phyloP scores from a whole-genome alignment of 306 rosid genomes.

The Vigna angularis region DNA sequence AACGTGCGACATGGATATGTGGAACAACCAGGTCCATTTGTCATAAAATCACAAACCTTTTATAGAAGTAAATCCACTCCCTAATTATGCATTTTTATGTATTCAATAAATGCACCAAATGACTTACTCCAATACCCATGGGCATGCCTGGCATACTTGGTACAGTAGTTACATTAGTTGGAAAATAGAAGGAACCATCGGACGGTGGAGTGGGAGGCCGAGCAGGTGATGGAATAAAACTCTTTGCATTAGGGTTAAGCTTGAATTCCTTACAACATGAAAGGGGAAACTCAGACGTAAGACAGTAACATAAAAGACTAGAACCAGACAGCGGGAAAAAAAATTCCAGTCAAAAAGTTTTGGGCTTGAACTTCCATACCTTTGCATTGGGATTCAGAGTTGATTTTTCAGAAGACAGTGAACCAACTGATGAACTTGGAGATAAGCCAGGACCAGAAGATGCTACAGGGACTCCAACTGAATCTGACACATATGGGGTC shows the following conservation, averaged over 20 bases:
- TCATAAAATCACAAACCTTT: conserved; percentile 5
- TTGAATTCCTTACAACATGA: conserved; percentile 78
- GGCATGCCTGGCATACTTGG: conserved; percentile 84
- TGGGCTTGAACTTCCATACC: conserved; percentile 55
- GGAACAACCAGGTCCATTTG: conserved; percentile 11
- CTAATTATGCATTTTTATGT: conserved; percentile 22
- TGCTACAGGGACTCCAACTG: conserved; percentile 55
- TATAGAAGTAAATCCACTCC: conserved; percentile 22
- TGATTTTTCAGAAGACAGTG: conserved; percentile 86
- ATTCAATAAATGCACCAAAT: conserved; percentile 30
- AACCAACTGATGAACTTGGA: conserved; percentile 89
- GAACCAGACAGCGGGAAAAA: neutral
- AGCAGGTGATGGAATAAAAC: conserved; percentile 76
- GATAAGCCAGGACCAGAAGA: conserved; percentile 71
- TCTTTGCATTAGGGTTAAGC: conserved; percentile 95
- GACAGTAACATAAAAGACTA: conserved; percentile 28
- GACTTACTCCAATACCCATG: conserved; percentile 83
- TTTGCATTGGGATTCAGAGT: conserved; percentile 90
- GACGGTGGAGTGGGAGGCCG: conserved; percentile 83
- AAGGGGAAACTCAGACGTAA: conserved; percentile 6
- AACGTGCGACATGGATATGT: conserved; percentile 1
- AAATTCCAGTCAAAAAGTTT: neutral
- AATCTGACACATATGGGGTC: conserved; percentile 63
- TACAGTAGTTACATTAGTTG: conserved; percentile 58
- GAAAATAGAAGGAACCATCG: conserved; percentile 82